Base-by-base conservation (phyloP, 2,329 filamentous ascomycete species). In the Xylaria sp. region DNA sequence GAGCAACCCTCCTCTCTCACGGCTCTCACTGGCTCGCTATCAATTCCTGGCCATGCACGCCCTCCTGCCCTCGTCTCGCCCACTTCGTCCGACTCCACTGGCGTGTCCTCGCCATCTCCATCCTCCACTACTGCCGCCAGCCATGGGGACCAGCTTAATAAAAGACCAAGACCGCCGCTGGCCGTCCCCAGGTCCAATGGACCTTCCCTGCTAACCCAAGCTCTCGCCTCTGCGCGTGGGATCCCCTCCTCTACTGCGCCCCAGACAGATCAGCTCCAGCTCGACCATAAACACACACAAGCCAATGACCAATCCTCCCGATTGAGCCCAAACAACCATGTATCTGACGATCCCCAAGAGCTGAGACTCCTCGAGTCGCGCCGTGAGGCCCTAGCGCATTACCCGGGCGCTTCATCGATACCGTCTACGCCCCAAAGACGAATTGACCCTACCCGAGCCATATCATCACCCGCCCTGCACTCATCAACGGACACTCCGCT, bases 201-300 rank as follows among this genome's bases (percentile, higher is more conserved):
- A 70, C 84, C 85, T 73, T 88, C 86, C 67, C 78, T 88, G 74
- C 82, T 88, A 79, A 84, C 85, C 68, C 85, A 88, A 79, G 86
- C 86, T 76, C 81, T 88, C 77, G 86, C 86, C 77, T 86, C 85
- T 79, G 86, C 86, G 75, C 85, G 86, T 75, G 86, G 85, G 75
- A 86, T 87, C 58, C 78, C 75, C 58, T 72, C 73, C 61, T 71
- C 76, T 21, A 73, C 76, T 64, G 64, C 71, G 32, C 63, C 74
- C 61, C 70, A 72, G 61, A 56, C 73, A 69, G 75, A 75, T 32
- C 70, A 75, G 60, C 76, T 72, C 61, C 75, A 67, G 61, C 68
- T 66, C 60, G 73, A 73, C 65, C 71, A 75, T 67, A 74, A 72
- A 66, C 59, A 69, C 50, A 50, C 62, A 58, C 69, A 72, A 51